Base-by-base conservation (phyloP, 1,139 yeast genomes). In the Protomyces arabidopsidicola region DNA sequence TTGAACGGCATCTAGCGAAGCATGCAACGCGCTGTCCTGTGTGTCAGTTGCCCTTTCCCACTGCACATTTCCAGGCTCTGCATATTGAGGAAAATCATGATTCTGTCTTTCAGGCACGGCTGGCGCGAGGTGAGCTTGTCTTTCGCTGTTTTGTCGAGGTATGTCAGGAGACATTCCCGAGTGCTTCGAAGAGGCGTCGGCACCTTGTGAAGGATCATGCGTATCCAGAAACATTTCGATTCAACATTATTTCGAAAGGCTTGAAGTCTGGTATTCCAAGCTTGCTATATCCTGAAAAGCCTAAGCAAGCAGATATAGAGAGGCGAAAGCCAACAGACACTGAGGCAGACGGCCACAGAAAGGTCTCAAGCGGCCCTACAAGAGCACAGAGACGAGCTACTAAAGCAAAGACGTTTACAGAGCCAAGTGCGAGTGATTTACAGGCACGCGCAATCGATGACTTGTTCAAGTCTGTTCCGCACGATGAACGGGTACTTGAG, bases 11-110 rank as follows among this genome's bases (percentile, higher is more conserved):
- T 59, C 68, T 70, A 39, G 54, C 54, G 9, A 24, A 52, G 24
- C 72, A 70, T 54, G 20, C 63, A 14, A 57, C 54, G 67, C 69
- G 72, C 1, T 84, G 87, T 68, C 63, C 68, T 0, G 75, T 73
- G 55, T 84, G 88, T 69, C 69, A 70, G 14, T 73, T 71, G 53
- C 72, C 71, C 59, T 81, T 83, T 66, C 84, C 84, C 0, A 74
- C 75, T 14, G 72, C 75, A 18, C 68, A 65, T 34, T 68, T 79
- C 9, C 71, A 84, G 34, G 75, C 77, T 3, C 68, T 83, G 20
- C 88, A 84, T 69, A 76, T 82, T 3, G 77, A 78, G 39, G 87
- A 84, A 67, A 74, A 75, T 61, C 87, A 84, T 69, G 80, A 82
- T 69, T 83, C 85, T 1, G 77, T 83, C 55, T 70, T 73, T n/a